Evolutionary conservation across 164 flowering plant genomes (phyloP), one percentile per base, ranked within the genome.

Genomic region (Magnolia sinica): DNA sequence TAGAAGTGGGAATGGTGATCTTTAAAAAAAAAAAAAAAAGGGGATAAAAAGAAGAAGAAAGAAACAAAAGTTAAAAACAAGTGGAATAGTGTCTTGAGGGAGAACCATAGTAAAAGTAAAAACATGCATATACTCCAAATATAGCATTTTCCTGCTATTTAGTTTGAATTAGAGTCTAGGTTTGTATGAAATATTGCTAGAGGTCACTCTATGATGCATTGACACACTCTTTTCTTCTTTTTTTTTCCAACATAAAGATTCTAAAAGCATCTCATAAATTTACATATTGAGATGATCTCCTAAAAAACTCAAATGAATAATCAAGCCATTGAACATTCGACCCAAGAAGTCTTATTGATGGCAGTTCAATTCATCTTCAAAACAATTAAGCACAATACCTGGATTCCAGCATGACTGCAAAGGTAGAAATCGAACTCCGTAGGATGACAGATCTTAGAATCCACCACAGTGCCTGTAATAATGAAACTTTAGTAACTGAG

Each of bases 351-450:
- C 18, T 55, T 55, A 11, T 55, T 11, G 18, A 16, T 11, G 61
- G 18, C 61, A 55, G 10, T 2, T 16, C 61, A 14, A 55, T 11
- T 55, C 61, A 55, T 55, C 64, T 7, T 55, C 4, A 55, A 9
- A 10, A 55, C 16, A 11, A 55, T 55, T 55, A 11, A 23, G 67
- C 10, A 50, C 9, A 6, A 67, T 75, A 96, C 99, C 93, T 96
- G 91, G 10, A 94, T 94, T 5, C 98, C 99, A 45, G 96, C 91
- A 85, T 96, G 99, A 71, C 99, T 96, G 71, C 94, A 91, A 0
- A 96, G 91, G 76, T 88, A 96, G 68, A 96, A 96, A 73, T 96
- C 99, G 68, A 94, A 92, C 79, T 92, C 97, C 0, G 83, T 85
- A 0, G 97, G 98, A 79, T 94, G 97, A 72, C 99, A 96, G 29